Conservation (phyloP, 225 moss, liverwort and hornwort species). For the Marchantia polymorpha region DNA sequence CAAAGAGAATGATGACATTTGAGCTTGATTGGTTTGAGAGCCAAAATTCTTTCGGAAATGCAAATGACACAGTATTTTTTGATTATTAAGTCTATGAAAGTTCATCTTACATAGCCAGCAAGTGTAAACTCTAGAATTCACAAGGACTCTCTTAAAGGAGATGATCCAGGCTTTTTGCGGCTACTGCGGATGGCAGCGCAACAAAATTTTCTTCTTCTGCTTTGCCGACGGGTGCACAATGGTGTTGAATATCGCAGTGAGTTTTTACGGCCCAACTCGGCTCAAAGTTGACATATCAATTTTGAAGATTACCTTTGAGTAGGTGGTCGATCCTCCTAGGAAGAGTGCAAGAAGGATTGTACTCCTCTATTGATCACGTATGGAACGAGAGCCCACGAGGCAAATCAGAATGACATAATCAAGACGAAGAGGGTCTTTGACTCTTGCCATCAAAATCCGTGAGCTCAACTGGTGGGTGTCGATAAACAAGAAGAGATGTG, state of each 20-base stretch:
- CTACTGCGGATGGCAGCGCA: conserved; percentile 25
- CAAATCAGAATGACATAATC: not conserved
- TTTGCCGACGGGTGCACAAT: conserved; percentile 33
- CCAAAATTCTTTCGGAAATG: too few relatives aligned
- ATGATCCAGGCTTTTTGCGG: conserved; percentile 22
- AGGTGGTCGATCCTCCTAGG: not conserved
- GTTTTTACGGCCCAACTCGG: conserved; percentile 23
- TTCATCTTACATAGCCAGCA: too few relatives aligned
- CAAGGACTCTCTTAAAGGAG: conserved; percentile 13
- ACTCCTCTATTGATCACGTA: conserved; percentile 15
- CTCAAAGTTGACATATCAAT: conserved; percentile 32
- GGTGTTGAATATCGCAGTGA: conserved; percentile 22
- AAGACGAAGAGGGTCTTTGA: conserved; percentile 3
- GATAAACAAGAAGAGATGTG: conserved; percentile 8
- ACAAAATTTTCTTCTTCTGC: conserved; percentile 27
- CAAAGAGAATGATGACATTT: too few relatives aligned
- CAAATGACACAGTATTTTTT: too few relatives aligned
- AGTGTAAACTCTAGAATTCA: conserved; percentile 17
- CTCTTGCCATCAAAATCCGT: not conserved
- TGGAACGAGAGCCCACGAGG: conserved; percentile 3
- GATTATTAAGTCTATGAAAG: too few relatives aligned
- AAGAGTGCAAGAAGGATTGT: conserved; percentile 7
- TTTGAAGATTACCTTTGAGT: not conserved
- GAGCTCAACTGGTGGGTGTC: conserved; percentile 8
- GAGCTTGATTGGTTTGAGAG: too few relatives aligned